Base-by-base conservation (phyloP, 2,329 filamentous ascomycete genomes). In the Arthrocladium fulminans region DNA sequence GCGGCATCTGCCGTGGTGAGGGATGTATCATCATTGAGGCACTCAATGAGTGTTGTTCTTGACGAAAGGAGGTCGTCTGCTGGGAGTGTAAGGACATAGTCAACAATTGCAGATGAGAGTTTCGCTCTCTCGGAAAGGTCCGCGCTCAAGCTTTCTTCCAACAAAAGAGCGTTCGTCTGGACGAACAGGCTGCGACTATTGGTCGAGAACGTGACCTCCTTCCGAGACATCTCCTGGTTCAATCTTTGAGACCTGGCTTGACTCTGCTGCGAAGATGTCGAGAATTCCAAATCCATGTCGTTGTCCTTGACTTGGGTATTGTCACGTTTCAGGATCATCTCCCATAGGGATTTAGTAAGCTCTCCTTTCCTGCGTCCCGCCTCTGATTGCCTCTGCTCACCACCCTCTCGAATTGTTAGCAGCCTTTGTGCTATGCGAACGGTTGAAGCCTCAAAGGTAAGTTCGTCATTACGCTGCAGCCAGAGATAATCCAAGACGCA, bases 1-100 rank as follows among this genome's bases (percentile, higher is more conserved):
- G 72, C 65, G 12, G 70, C 61, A 43, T 71, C 68, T 24, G 58
- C 23, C 12, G 54, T 50, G 24, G 44, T 46, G 7, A 52, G 47
- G 19, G 45, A 50, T 5, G 45, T 32, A 10, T 47, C 43, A 8
- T 52, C 32, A 4, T 25, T 25, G 8, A 59, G 41, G 27, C 53
- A 54, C n/a, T 54, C 46, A 3, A 41, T 15, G 3, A 59, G 44
- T 3, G 50, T 45, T 15, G 49, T 35, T 7, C 55, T 48, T 4
- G 49, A 45, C 20, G 47, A 44, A 17, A 59, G 32, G 9, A 59
- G 47, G 6, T 34, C 45, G 9, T 46, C 15, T 15, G 52, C 22
- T 30, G 51, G 49, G 27, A 59, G 47, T 1, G 15, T 10, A 6
- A 59, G 13, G 2, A 46, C 17, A 22, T 40, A 34, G 12, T 39